These are phyloP conservation scores for Dimargaris xerosporica DNA, from an alignment of 192 early-diverging fungal genomes.

Conservation along the genomic window DNA sequence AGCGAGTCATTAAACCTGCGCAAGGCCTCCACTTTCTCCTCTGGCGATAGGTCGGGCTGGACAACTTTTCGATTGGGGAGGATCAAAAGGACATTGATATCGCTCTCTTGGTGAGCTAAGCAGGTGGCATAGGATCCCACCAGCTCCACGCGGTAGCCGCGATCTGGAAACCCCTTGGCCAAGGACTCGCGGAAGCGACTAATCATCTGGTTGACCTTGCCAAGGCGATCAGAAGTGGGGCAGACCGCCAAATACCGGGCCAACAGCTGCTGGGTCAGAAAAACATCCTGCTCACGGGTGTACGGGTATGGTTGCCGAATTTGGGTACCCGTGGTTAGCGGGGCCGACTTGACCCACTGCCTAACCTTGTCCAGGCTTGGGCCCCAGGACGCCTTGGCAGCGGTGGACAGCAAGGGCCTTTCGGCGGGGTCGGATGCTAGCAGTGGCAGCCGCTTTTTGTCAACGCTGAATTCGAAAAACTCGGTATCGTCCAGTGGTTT, in stretches of 20 bases:
- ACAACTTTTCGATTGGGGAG: background rate
- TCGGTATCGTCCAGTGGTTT: background rate
- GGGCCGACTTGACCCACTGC: background rate
- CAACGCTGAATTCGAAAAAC: background rate
- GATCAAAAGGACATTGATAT: background rate
- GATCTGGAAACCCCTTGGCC: background rate
- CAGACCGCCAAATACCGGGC: background rate
- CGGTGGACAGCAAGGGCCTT: background rate
- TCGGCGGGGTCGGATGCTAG: background rate
- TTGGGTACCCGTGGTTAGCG: background rate
- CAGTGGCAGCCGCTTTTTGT: no score
- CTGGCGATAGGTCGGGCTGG: background rate
- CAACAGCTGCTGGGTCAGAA: background rate
- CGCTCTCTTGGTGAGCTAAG: background rate
- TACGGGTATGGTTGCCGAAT: background rate
- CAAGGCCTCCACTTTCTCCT: background rate
- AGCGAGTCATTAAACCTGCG: background rate
- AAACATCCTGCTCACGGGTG: background rate
- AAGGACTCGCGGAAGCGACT: background rate
- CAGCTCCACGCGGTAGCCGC: constrained; percentile 4
- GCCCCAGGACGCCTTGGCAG: background rate
- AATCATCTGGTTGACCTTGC: background rate
- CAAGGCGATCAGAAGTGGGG: background rate
- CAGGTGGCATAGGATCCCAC: constrained; percentile 1
- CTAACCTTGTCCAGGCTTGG: background rate